Evolutionary conservation across 2,329 filamentous ascomycete species (phyloP), one percentile per base, ranked within the genome.

Genomic region (Paraconiothyrium brasiliense): DNA sequence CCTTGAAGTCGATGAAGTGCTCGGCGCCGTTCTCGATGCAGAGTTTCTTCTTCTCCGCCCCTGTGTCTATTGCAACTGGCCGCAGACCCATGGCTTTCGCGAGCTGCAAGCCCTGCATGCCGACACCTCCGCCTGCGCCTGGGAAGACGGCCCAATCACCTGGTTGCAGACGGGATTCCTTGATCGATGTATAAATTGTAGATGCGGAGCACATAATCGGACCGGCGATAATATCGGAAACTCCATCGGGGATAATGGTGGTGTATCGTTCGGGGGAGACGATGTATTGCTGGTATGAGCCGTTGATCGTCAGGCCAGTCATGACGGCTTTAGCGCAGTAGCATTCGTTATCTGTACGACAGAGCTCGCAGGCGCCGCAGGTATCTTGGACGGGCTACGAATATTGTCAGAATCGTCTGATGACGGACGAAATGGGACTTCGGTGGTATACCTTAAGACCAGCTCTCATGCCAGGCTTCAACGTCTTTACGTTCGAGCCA

Each of bases 141-240:
- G 83, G 82, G 63, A 86, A 84, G 14, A 83, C 81, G 1, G 84
- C 82, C 82, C 82, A 87, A 46, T 86, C 76, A 7, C 84, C 83
- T 0, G 84, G 74, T 58, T 78, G 76, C 2, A 86, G 75, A 0
- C 78, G 79, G 0, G 82, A 83, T 41, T 85, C 82, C 7, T 83
- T 79, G 54, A 89, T 76, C 2, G 85, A 84, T 2, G 84, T 82
- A 71, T 88, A 86, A 62, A 88, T 85, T 1, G 87, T 89, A 7
- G 82, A 83, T 0, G 84, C 87, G 2, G 86, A 73, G 75, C 87
- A 89, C 85, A 89, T 87, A 60, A 89, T 83, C 0, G 86, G 87
- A 0, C 83, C 87, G 5, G 86, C 86, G n/a, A 86, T 74, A 62
- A 84, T 82, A 62, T 87, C 85, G 0, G 77, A 73, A 0, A 88